phyloP scores from a whole-genome alignment of 192 early-diverging fungal species.

The Borealophlyctis nickersoniae region DNA sequence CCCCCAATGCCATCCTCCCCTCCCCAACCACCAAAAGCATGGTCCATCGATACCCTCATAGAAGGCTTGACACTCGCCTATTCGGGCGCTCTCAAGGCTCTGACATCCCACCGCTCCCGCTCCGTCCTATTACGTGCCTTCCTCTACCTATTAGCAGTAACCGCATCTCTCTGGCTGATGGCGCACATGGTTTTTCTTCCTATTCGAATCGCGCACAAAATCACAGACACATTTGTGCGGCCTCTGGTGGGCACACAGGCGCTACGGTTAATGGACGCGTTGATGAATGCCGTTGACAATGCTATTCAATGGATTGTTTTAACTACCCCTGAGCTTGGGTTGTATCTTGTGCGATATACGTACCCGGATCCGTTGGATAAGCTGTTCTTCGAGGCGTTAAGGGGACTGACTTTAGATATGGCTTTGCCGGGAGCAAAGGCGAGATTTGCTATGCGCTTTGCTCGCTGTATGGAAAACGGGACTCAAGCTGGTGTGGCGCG shows the following conservation, averaged over 20 bases:
- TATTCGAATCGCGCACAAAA: conserved; percentile 9
- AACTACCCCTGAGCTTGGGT: conserved; percentile 13
- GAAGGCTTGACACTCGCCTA: conserved; percentile 14
- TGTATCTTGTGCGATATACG: conserved; percentile 27
- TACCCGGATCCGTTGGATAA: conserved; percentile 35
- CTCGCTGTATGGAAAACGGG: conserved; percentile 10
- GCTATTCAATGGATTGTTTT: conserved; percentile 17
- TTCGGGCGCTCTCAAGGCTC: background rate
- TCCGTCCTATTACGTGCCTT: conserved; percentile 2
- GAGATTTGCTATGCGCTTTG: conserved; percentile 18
- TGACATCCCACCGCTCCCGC: conserved; percentile 15
- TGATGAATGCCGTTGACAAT: conserved; percentile 12
- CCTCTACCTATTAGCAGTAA: conserved; percentile 16
- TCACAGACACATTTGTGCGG: background rate
- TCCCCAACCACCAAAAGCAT: no score
- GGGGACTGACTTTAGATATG: background rate
- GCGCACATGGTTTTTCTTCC: conserved; percentile 21
- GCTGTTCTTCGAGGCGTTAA: conserved; percentile 31
- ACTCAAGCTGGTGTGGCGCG: background rate
- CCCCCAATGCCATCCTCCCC: conserved; percentile 1
- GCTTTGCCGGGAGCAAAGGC: background rate
- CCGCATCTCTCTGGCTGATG: background rate
- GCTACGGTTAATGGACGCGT: conserved; percentile 4
- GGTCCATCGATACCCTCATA: conserved; percentile 10
- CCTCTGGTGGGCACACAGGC: conserved; percentile 9